phyloP scores from a whole-genome alignment of 164 flowering plant species.

The Magnolia officinalis region DNA sequence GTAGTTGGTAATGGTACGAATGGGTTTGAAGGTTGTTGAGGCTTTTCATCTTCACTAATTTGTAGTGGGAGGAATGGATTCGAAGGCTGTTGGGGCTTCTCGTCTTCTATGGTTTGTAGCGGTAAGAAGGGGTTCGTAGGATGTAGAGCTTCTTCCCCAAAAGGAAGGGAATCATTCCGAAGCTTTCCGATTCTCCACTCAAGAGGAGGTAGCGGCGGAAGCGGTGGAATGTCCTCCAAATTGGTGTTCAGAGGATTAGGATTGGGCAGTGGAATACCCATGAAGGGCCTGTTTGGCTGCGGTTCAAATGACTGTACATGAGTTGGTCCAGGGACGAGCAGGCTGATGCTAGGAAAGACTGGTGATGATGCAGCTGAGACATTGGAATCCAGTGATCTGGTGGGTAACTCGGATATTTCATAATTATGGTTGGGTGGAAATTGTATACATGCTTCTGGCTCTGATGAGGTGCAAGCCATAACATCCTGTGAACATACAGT shows the following conservation, averaged over 20 bases:
- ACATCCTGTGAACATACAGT: not conserved
- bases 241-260: slow-evolving; percentile 15
- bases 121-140: slow-evolving; percentile 17
- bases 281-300: not conserved
- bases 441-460: slow-evolving; percentile 4
- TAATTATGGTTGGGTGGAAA: slow-evolving; percentile 14
- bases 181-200: slow-evolving; percentile 78
- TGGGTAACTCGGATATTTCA: slow-evolving; percentile 17
- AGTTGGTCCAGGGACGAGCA: slow-evolving; percentile 20
- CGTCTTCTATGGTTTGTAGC: slow-evolving; percentile 17
- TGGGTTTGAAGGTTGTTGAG: slow-evolving; percentile 6
- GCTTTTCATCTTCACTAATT: slow-evolving; percentile 22
- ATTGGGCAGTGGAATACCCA: slow-evolving; percentile 10
- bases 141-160: slow-evolving; percentile 15
- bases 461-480: not conserved
- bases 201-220: slow-evolving; percentile 93
- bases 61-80: not conserved
- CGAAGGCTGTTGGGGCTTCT: slow-evolving; percentile 13
- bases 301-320: slow-evolving; percentile 7
- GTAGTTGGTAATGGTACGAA: slow-evolving; percentile 13
- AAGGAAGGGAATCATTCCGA: slow-evolving; percentile 28
- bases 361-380: not conserved
- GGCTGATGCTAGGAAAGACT: slow-evolving; percentile 18
- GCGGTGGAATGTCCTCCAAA: slow-evolving; percentile 58
- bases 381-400: slow-evolving; percentile 11